Evolutionary conservation across 169 alveolate genomes (phyloP).

Genomic region (Plasmodium blacklocki): DNA sequence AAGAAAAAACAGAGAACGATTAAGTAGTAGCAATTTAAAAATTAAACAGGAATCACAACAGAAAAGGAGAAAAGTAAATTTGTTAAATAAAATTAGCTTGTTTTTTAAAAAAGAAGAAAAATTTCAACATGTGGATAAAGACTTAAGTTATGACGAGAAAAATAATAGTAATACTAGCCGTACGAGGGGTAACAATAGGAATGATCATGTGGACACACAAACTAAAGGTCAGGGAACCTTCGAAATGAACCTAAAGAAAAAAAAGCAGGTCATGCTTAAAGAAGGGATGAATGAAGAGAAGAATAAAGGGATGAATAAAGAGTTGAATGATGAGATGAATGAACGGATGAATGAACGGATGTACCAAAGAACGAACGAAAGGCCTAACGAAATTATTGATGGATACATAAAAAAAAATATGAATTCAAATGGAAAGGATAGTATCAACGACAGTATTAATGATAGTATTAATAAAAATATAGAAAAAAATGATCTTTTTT

Average conservation of each 20-base stretch:
- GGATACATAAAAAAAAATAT: too few species aligned
- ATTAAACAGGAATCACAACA: not conserved
- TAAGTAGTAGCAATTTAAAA: constrained; percentile 5
- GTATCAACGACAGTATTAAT: too few species aligned
- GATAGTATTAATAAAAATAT: not conserved
- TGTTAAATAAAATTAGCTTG: not conserved
- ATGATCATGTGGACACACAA: not conserved
- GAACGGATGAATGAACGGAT: too few species aligned
- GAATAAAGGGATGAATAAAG: too few species aligned
- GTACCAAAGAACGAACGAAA: too few species aligned
- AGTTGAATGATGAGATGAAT: too few species aligned
- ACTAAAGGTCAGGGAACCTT: not conserved
- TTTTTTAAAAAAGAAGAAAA: constrained; percentile 6
- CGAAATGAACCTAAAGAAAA: too few species aligned
- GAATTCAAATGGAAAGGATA: too few species aligned
- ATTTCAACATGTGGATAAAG: not conserved
- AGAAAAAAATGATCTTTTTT: not conserved
- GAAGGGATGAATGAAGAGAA: too few species aligned
- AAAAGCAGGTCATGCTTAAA: too few species aligned
- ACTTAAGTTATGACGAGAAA: not conserved
- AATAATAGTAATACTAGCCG: not conserved
- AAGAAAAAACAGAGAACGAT: constrained; percentile 18
- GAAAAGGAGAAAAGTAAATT: not conserved
- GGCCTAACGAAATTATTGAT: too few species aligned
- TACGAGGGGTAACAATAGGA: not conserved